These are phyloP conservation scores for Aspergillus carbonarius DNA, from an alignment of 2,329 filamentous ascomycete genomes.

Conservation along the genomic window DNA sequence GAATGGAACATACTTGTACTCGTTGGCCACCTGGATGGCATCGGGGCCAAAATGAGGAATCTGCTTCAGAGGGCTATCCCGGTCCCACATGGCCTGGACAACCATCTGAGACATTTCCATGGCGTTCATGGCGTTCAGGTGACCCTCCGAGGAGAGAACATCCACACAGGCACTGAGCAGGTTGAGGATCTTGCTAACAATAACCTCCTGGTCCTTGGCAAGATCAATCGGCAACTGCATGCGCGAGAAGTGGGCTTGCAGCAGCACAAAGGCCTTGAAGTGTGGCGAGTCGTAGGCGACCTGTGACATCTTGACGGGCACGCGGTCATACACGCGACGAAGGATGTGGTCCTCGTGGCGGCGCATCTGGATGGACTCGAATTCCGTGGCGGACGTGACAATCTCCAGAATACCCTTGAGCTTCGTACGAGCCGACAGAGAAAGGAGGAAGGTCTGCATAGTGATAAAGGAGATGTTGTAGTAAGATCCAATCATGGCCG, in stretches of 20 bases:
- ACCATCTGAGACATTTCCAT: slow-evolving; percentile 99
- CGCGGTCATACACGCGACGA: slow-evolving; percentile 86
- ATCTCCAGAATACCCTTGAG: slow-evolving; percentile 97
- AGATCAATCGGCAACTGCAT: slow-evolving; percentile 96
- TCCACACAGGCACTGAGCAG: slow-evolving; percentile 91
- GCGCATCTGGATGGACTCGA: slow-evolving; percentile 90
- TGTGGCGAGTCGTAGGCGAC: slow-evolving; percentile 87
- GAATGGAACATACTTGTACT: slow-evolving; percentile 63
- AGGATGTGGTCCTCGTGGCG: slow-evolving; percentile 87
- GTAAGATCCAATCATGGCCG: slow-evolving; percentile 97
- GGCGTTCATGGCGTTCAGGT: slow-evolving; percentile 94
- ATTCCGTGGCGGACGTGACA: slow-evolving; percentile 93
- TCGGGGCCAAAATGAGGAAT: slow-evolving; percentile 91
- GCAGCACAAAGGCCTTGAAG: slow-evolving; percentile 96
- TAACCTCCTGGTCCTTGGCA: slow-evolving; percentile 89
- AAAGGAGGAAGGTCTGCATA: slow-evolving; percentile 97
- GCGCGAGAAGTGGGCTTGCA: slow-evolving; percentile 95
- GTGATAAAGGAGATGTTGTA: slow-evolving; percentile 99
- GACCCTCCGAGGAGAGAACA: slow-evolving; percentile 90
- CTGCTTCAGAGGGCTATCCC: slow-evolving; percentile 93
- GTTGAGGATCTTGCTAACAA: slow-evolving; percentile 80
- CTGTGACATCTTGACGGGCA: slow-evolving; percentile 93
- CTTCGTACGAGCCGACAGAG: slow-evolving; percentile 83
- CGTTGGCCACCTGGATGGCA: slow-evolving; percentile 77
- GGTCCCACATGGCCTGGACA: slow-evolving; percentile 98